A percentile compares a stretch with the other conserved stretches of the same genome.
phyloP scores from a whole-genome alignment of 2,329 filamentous ascomycete genomes.

The Hypomyces perniciosus region DNA sequence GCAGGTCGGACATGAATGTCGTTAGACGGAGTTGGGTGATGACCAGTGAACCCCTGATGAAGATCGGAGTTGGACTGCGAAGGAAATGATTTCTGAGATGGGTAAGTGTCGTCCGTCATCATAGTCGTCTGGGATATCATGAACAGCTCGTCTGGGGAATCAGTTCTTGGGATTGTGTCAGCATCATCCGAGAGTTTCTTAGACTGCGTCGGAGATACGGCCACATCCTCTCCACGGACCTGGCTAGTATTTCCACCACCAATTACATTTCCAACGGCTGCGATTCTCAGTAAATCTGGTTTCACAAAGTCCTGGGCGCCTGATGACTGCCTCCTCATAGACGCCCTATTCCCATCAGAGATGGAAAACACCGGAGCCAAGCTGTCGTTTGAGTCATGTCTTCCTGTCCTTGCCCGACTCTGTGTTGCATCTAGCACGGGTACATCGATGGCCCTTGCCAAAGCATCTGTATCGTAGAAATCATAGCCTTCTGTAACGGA shows the following conservation, averaged over 20 bases:
- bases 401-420: constrained; percentile 24
- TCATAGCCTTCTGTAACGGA: constrained; percentile 58
- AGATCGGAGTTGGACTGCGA: constrained; percentile 24
- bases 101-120: constrained; percentile 27
- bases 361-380: constrained; percentile 54
- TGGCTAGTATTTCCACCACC: constrained; percentile 41
- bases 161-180: constrained; percentile 13
- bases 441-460: constrained; percentile 48
- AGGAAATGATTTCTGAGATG: constrained; percentile 26
- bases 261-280: constrained; percentile 22
- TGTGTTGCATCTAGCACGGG: constrained; percentile 25
- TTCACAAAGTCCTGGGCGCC: constrained; percentile 19
- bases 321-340: constrained; percentile 13
- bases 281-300: constrained; percentile 22
- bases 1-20: constrained; percentile 15
- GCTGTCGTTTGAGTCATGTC: constrained; percentile 55
- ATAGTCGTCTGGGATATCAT: constrained; percentile 43
- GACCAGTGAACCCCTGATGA: constrained; percentile 7
- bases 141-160: constrained; percentile 35
- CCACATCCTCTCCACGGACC: constrained; percentile 39
- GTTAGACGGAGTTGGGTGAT: constrained; percentile 12
- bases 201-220: constrained; percentile 12
- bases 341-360: constrained; percentile 39
- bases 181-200: constrained; percentile 4
- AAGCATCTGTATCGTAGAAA: constrained; percentile 56